Evolutionary conservation across 169 alveolate species (phyloP).

Genomic region (Cryptosporidium viatorum): DNA sequence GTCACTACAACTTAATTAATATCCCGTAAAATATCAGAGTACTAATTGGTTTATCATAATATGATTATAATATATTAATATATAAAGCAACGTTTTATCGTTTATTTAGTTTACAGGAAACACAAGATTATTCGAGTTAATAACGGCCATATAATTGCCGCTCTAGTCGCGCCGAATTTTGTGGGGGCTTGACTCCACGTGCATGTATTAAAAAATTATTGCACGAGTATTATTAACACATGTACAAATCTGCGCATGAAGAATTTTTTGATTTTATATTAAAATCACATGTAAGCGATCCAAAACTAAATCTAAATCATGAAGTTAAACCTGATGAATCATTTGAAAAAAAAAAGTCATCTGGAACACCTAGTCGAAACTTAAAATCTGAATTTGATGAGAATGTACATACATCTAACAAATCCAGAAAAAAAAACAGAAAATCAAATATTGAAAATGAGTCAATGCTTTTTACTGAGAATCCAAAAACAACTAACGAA

Average conservation of each 20-base stretch:
- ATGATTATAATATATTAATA: too few species aligned
- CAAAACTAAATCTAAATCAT: conserved; percentile 2
- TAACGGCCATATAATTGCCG: conserved; percentile 3
- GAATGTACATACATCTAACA: conserved; percentile 16
- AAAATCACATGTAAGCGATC: conserved; percentile 54
- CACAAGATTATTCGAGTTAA: not conserved
- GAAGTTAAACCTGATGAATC: not conserved
- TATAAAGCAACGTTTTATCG: not conserved
- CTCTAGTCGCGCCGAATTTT: conserved; percentile 9
- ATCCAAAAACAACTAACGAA: conserved; percentile 51
- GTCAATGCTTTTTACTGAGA: not conserved
- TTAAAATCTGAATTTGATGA: conserved; percentile 18
- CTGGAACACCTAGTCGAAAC: conserved; percentile 9
- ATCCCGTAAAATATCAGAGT: not conserved
- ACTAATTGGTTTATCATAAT: too few species aligned
- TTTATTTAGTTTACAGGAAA: not conserved
- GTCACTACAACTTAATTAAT: not conserved
- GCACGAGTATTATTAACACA: conserved; percentile 13
- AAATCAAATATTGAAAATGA: not conserved
- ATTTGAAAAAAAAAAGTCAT: not conserved
- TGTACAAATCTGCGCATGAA: conserved; percentile 75
- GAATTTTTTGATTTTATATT: conserved; percentile 67
- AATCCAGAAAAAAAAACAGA: conserved; percentile 26
- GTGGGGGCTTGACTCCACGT: conserved; percentile 77
- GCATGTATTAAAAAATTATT: conserved; percentile 33